Evolutionary conservation across 176 grass and related monocot genomes (phyloP).

Genomic region (Lolium perenne): DNA sequence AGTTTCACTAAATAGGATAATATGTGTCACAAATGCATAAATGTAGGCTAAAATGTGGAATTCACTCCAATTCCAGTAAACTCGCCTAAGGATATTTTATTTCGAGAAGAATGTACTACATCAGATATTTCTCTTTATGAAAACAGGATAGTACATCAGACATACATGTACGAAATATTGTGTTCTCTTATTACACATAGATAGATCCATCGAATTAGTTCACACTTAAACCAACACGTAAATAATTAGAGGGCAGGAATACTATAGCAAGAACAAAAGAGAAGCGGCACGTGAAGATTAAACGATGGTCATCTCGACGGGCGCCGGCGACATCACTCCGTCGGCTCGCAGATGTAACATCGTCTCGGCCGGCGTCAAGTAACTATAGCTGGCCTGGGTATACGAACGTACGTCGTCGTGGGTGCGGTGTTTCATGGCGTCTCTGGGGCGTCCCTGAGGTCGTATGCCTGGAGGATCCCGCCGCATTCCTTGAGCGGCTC

Average conservation of each 20-base stretch:
- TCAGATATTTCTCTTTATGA: neutral
- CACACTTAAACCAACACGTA: neutral
- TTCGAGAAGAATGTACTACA: neutral
- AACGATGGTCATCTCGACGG: neutral
- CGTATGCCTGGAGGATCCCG: conserved; percentile 50
- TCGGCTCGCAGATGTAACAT: neutral
- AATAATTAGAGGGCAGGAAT: neutral
- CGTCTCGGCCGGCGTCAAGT: neutral
- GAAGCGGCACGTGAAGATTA: neutral
- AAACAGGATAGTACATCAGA: neutral
- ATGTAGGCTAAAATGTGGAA: no score
- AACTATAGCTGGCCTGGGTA: neutral
- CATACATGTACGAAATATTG: neutral
- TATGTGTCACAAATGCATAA: no score
- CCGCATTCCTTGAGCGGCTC: conserved; percentile 58
- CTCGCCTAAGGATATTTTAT: no score
- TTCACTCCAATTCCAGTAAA: no score
- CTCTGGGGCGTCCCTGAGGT: conserved; percentile 54
- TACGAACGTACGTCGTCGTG: neutral
- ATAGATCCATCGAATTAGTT: neutral
- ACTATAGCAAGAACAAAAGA: neutral
- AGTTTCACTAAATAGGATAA: no score
- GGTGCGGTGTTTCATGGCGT: conserved; percentile 28
- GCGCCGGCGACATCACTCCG: neutral
- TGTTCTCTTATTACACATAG: neutral